A percentile compares a stretch with the other conserved stretches of the same genome.
phyloP scores from a whole-genome alignment of 306 rosid species.

The Trichosanthes truncata region DNA sequence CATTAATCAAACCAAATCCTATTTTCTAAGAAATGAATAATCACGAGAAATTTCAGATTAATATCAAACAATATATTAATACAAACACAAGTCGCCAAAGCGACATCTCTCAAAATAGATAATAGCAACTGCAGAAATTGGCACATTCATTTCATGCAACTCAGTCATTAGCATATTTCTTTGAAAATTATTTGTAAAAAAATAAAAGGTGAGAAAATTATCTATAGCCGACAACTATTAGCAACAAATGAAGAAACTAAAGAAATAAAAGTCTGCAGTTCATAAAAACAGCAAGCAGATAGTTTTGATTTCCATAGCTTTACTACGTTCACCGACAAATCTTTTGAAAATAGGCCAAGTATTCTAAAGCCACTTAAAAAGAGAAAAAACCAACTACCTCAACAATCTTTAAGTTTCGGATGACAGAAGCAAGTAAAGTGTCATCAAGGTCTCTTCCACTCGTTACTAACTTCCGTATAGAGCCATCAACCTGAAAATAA shows the following conservation, averaged over 20 bases:
- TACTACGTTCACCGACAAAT: not conserved
- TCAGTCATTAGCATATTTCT: not conserved
- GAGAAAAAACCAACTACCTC: conserved; percentile 32
- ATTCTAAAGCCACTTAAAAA: not conserved
- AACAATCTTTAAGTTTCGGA: conserved; percentile 74
- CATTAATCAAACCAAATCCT: conserved; percentile 28
- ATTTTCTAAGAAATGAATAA: conserved; percentile 6
- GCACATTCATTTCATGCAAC: not conserved
- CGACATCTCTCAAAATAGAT: not conserved
- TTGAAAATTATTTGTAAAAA: not conserved
- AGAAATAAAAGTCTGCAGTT: not conserved
- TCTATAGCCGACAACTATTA: not conserved
- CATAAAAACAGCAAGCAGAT: not conserved
- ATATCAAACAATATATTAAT: not conserved
- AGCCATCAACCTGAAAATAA: conserved; percentile 44
- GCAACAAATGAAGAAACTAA: not conserved
- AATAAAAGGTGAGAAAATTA: not conserved
- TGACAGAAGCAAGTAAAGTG: conserved; percentile 55
- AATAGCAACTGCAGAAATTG: not conserved
- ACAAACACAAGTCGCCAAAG: not conserved
- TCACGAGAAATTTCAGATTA: conserved; percentile 7
- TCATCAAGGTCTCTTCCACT: conserved; percentile 68
- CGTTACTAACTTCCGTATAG: conserved; percentile 49
- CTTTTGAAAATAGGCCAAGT: not conserved
- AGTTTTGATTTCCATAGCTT: not conserved